A percentile compares a stretch with the other conserved stretches of the same genome.
These are phyloP conservation scores for Schizonepeta tenuifolia DNA, from an alignment of 257 asterid genomes.

Conservation along the genomic window DNA sequence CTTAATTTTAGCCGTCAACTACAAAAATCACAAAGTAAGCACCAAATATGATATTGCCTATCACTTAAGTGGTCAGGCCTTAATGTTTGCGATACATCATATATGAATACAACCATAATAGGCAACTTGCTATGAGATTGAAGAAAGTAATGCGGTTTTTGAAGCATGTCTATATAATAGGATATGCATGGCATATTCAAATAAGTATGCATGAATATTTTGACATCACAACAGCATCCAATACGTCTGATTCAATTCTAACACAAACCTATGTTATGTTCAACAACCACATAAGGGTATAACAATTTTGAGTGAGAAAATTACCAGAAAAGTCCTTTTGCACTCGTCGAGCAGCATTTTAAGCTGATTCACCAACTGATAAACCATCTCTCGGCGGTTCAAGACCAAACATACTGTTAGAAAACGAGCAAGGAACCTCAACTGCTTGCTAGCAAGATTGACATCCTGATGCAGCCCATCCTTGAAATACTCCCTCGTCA, in stretches of 20 bases:
- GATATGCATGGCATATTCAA: conserved; percentile 5
- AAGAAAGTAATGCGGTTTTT: background rate
- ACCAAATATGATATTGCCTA: background rate
- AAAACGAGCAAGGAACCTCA: conserved; percentile 93
- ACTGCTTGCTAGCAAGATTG: conserved; percentile 77
- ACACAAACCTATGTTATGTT: background rate
- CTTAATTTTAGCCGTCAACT: conserved; percentile 16
- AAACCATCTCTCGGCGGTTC: conserved; percentile 81
- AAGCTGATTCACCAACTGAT: conserved; percentile 90
- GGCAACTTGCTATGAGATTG: conserved; percentile 9
- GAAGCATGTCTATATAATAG: conserved; percentile 18
- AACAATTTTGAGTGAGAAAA: conserved; percentile 21
- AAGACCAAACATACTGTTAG: conserved; percentile 85
- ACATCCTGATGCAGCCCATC: conserved; percentile 92
- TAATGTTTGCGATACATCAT: conserved; percentile 19
- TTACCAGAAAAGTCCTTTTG: conserved; percentile 88
- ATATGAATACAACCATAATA: conserved; percentile 3
- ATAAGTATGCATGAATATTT: background rate
- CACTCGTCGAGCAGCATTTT: conserved; percentile 92
- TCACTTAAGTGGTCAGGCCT: conserved; percentile 7
- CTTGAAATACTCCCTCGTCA: conserved; percentile 92
- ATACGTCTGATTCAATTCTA: conserved; percentile 1
- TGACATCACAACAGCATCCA: background rate
- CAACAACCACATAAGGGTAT: background rate
- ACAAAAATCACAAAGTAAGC: conserved; percentile 23